Evolutionary conservation across 2,329 filamentous ascomycete species (phyloP).

Genomic region (Neobulgaria alba): DNA sequence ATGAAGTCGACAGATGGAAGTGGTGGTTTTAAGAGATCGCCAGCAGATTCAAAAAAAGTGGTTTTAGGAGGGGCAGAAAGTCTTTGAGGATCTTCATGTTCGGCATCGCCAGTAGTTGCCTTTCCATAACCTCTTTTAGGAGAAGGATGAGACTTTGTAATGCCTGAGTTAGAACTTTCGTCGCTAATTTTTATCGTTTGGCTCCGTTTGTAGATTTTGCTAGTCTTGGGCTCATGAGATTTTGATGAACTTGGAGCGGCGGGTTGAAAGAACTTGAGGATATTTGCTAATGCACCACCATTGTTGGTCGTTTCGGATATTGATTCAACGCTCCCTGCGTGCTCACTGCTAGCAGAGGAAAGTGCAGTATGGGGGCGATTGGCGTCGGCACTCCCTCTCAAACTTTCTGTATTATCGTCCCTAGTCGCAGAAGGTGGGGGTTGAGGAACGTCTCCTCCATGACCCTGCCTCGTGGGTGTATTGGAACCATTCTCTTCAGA

Average conservation of each 20-base stretch:
- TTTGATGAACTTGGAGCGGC: conserved; percentile 40
- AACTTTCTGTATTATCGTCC: conserved; percentile 56
- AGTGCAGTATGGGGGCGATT: conserved; percentile 13
- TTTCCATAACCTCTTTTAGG: conserved; percentile 29
- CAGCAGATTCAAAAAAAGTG: conserved; percentile 89
- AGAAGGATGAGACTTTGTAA: conserved; percentile 5
- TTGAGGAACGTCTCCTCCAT: conserved; percentile 55
- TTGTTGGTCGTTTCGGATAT: conserved; percentile 28
- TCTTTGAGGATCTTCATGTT: conserved; percentile 37
- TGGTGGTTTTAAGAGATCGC: conserved; percentile 84
- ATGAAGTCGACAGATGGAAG: conserved; percentile 75
- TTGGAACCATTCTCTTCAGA: conserved; percentile 24
- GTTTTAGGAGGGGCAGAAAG: conserved; percentile 74
- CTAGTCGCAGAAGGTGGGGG: conserved; percentile 56
- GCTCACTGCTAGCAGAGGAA: conserved; percentile 11
- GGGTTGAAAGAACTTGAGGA: conserved; percentile 66
- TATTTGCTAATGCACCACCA: conserved; percentile 42
- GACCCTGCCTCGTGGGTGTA: conserved; percentile 36
- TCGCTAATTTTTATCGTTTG: conserved; percentile 56
- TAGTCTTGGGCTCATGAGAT: conserved; percentile 49
- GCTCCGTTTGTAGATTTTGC: conserved; percentile 66
- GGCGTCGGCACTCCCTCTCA: conserved; percentile 37
- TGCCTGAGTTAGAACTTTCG: conserved; percentile 13
- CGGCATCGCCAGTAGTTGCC: conserved; percentile 22
- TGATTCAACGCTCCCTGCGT: conserved; percentile 15